Conservation (phyloP, 2,329 filamentous ascomycete genomes). For the Microsporum audouinii region DNA sequence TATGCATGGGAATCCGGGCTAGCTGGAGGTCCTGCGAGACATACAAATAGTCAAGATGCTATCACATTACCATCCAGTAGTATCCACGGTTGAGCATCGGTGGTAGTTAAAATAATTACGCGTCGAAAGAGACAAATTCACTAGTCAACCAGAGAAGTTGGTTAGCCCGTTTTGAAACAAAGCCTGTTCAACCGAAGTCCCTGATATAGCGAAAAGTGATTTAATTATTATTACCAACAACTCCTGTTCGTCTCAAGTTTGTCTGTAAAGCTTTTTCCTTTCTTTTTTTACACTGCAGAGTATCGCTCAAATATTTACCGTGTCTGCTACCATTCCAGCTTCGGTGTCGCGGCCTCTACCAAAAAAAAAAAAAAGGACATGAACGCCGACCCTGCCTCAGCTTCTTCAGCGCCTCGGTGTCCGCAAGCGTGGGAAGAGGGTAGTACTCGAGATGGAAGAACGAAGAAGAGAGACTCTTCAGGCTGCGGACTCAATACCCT, state of each 20-base stretch:
- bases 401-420: neutral
- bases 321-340: neutral
- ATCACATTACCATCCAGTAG: neutral
- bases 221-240: neutral
- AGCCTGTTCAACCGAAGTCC: neutral
- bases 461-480: neutral
- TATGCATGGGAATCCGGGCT: neutral
- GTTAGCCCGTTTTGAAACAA: neutral
- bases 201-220: neutral
- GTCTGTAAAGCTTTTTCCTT: neutral
- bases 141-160: neutral
- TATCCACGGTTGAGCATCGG: neutral
- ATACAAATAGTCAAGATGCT: neutral
- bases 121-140: neutral
- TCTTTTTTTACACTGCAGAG: neutral
- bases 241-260: neutral
- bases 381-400: neutral
- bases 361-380: neutral
- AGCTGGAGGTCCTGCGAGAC: neutral
- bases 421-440: neutral
- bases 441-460: neutral
- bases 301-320: neutral
- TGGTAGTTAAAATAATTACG: neutral
- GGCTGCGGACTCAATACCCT: neutral
- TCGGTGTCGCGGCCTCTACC: neutral